A percentile compares a stretch with the other conserved stretches of the same genome.
These are phyloP conservation scores for Xylogone sp. DNA, from an alignment of 2,329 filamentous ascomycete genomes.

Conservation along the genomic window DNA sequence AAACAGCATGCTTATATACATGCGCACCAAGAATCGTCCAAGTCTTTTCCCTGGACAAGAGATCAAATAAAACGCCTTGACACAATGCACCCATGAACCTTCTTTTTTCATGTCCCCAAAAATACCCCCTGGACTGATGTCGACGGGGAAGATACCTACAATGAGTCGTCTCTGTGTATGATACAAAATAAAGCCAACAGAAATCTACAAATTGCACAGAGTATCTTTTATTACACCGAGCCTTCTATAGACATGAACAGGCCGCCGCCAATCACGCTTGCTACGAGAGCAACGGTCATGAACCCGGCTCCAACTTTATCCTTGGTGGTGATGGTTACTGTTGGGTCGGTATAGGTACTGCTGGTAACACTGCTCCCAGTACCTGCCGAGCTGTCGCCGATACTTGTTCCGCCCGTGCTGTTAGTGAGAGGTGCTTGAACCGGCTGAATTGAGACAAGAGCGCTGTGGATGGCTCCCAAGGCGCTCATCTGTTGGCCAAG, in stretches of 20 bases:
- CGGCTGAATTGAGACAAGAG: slow-evolving; percentile 51
- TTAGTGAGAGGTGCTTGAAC: slow-evolving; percentile 39
- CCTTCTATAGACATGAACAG: slow-evolving; percentile 42
- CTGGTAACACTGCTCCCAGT: slow-evolving; percentile 1
- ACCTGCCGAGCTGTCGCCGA: slow-evolving; percentile 29
- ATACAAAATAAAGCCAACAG: no score
- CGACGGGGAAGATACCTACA: no score
- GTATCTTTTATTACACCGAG: slow-evolving; percentile 33
- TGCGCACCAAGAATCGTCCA: no score
- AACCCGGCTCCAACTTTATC: slow-evolving; percentile 69
- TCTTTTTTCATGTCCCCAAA: no score
- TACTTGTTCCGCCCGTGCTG: slow-evolving; percentile 55
- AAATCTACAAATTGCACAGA: slow-evolving; percentile 9
- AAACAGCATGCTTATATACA: no score
- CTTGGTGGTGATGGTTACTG: slow-evolving; percentile 33
- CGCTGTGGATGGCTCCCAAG: slow-evolving; percentile 60
- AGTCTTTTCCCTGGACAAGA: no score
- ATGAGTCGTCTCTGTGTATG: no score
- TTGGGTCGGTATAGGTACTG: background rate
- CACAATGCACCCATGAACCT: no score
- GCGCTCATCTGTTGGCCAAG: slow-evolving; percentile 70
- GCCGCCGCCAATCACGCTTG: slow-evolving; percentile 50
- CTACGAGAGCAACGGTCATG: slow-evolving; percentile 51
- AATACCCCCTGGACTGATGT: no score
- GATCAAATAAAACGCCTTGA: no score